Base-by-base conservation (phyloP, 2,329 filamentous ascomycete species). In the Allantophomopsis cytisporea region DNA sequence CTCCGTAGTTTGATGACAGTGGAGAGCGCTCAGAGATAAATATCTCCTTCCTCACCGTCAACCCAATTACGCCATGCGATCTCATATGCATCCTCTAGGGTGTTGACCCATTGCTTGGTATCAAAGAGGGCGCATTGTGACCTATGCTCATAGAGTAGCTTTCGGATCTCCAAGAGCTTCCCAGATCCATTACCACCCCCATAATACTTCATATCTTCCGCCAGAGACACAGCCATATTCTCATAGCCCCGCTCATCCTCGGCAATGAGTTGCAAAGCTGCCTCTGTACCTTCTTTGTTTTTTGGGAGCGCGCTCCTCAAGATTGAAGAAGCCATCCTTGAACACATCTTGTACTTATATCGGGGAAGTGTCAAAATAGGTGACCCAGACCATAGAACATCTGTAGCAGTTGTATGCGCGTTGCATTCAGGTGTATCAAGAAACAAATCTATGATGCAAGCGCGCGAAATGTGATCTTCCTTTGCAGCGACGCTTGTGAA, bases 301-400 rank as follows among this genome's bases (percentile, higher is more conserved):
- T 77, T 80, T 0, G 91, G 91, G 3, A 98, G 63, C 0, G 91
- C 91, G 13, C 91, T 91, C 47, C 78, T 83, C 21, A 98, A 69
- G 41, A 98, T 96, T 10, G 86, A 94, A 6, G 91, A 88, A 6
- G 89, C 91, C 83, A 98, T 98, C 39, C 91, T 83, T 34, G 86
- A 94, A 60, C 91, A 98, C 91, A 98, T 98, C 61, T 98, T 98
- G 63, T 95, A 95, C 38, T 83, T 75, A 58, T 96, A 95, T 30
- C 91, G 76, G 10, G 91, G 88, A 21, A 91, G 68, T 0, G 91
- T 98, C 20, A 98, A 68, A 16, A 98, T 65, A 5, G 91, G 91
- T 1, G 91, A 96, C 50, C 88, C 93, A 39, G 84, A 93, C 91
- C 91, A 98, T 6, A 98, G 68, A 1, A 96, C 82, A 54, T 98